Base-by-base conservation (phyloP, 139 green algal species). In the Chlamydomonas sphaeroides region DNA sequence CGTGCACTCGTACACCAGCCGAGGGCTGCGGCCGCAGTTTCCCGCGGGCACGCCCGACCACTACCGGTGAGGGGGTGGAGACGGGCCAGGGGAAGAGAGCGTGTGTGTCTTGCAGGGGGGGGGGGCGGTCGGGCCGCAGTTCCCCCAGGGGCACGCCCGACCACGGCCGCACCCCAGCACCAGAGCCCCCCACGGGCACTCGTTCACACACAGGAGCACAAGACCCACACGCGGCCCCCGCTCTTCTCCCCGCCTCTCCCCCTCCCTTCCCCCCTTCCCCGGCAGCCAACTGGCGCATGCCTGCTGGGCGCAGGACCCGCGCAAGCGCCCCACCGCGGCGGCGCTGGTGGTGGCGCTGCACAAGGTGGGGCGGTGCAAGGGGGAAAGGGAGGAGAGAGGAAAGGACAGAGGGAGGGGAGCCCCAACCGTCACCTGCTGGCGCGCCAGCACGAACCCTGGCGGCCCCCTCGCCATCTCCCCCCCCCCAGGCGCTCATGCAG, bases 1-100 rank as follows among this genome's bases (percentile, higher is more conserved):
- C 2, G 71, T 79, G 25, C 71, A 79, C 71, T 67, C 51, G 32
- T 79, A 79, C 71, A 79, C 71, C 51, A 79, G 71, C 51, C 25
- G 51, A 8, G 71, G 71, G 23, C 71, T 79, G 71, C 33, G 71
- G 49, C 71, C 71, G 33, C 71, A 79, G 49, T 66, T 79, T 33
- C 71, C 51, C 10, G 26, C 51, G 48, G 65, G n/a, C 69, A 77
- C 69, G n/a, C 69, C 69, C 32, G 69, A 77, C 28, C 69, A 77
- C 69, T 62, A 65, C 57, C 26, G 57, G 20, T 10, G 4, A 51
- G 10, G 45, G 45, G 45, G 10, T 51, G 49, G 49, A 20, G 21
- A 20, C 18, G 49, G 49, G 18, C 25, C 6, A 56, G 18, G 10
- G 2, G 10, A 10, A 51, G 10, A 51, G 10, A 51, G 10, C 10